These are phyloP conservation scores for Iberis pinnata DNA, from an alignment of 345 rosid genomes.

Conservation along the genomic window DNA sequence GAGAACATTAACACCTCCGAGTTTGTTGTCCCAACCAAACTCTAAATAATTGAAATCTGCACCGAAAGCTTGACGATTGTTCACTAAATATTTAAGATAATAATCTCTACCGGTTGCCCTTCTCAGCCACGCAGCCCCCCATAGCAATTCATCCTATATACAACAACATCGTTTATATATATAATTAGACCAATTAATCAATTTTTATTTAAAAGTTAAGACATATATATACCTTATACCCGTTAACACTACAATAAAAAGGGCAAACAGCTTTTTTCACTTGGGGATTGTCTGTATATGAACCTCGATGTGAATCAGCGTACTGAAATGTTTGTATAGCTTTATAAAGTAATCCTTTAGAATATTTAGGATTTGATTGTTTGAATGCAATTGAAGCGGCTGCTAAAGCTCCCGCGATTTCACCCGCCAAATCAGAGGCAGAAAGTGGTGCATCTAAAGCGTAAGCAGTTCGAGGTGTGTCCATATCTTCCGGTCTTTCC, in stretches of 20 bases:
- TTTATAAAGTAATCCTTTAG: conserved; percentile 36
- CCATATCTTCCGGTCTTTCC: conserved; percentile 96
- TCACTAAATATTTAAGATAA: conserved; percentile 36
- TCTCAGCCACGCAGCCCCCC: conserved; percentile 85
- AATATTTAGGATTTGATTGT: conserved; percentile 30
- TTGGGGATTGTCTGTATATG: conserved; percentile 34
- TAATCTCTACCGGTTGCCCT: conserved; percentile 44
- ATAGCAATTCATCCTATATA: conserved; percentile 69
- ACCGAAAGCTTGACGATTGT: conserved; percentile 22
- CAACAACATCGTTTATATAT: background rate
- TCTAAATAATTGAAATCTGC: conserved; percentile 29
- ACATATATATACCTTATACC: conserved; percentile 45
- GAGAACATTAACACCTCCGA: conserved; percentile 64
- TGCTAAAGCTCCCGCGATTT: conserved; percentile 77
- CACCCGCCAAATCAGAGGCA: conserved; percentile 75
- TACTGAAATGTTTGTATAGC: conserved; percentile 66
- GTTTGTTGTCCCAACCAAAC: conserved; percentile 83
- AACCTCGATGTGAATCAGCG: conserved; percentile 55
- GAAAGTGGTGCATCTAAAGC: conserved; percentile 42
- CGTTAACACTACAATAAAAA: conserved; percentile 58
- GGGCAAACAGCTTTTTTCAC: conserved; percentile 54
- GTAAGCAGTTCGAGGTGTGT: conserved; percentile 68
- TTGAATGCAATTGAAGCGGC: conserved; percentile 67
- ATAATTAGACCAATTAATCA: too few species aligned
- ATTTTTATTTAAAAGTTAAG: too few species aligned